These are phyloP conservation scores for Sordariomycetes sp. DNA, from an alignment of 2,329 filamentous ascomycete species.

Conservation along the genomic window DNA sequence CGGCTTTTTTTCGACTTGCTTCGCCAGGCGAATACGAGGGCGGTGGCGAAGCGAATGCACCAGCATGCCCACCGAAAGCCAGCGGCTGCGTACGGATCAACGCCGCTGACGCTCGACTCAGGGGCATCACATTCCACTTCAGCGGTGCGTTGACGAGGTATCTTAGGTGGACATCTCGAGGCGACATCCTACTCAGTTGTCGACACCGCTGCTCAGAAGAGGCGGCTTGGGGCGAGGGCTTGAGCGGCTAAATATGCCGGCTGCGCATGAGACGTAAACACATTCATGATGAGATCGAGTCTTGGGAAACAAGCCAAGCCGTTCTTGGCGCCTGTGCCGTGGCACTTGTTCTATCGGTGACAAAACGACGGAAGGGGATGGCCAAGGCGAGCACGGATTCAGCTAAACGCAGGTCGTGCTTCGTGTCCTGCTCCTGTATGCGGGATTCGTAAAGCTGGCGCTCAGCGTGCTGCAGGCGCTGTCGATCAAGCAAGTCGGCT, in stretches of 20 bases:
- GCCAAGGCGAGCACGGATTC: background rate
- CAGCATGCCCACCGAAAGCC: background rate
- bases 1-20: background rate
- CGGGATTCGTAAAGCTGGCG: background rate
- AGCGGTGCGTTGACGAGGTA: no score
- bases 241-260: no score
- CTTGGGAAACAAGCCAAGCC: background rate
- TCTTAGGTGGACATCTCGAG: no score
- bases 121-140: no score
- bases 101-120: no score
- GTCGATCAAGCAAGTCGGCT: background rate
- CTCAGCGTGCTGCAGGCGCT: background rate
- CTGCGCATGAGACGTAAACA: no score
- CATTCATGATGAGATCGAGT: no score
- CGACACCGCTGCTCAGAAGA: no score
- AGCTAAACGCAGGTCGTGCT: background rate
- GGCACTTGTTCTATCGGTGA: background rate
- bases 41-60: background rate
- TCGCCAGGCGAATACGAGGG: background rate
- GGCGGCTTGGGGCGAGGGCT: no score
- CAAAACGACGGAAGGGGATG: background rate
- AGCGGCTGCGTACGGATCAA: background rate
- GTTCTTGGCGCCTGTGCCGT: background rate
- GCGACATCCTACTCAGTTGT: no score
- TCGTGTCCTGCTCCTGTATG: background rate